Evolutionary conservation across 2,329 filamentous ascomycete species (phyloP), one percentile per base, ranked within the genome.

Genomic region (Sarocladium strictum): DNA sequence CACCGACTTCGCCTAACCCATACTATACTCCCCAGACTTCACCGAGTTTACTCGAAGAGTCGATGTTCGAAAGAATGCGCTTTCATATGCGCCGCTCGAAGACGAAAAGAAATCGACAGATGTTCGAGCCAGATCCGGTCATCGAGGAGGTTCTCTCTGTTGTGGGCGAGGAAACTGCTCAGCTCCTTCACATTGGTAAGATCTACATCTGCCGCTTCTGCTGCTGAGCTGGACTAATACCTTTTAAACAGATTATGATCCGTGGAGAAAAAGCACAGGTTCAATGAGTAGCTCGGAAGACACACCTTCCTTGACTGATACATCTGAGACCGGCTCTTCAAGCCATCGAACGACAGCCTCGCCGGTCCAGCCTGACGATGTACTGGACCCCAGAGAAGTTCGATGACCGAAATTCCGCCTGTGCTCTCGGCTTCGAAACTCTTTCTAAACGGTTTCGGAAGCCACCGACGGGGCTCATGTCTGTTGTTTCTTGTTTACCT

Each of bases 71-170:
- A 51, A 33, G 47, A 23, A 51, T 51, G 27, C 15, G 17, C 6
- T 23, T 51, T 15, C 27, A 24, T 12, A 23, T 21, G 10, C 4
- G 4, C 35, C n/a, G 14, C 14, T 17, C 47, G 11, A 11, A 35
- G 4, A 53, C 26, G 19, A 38, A 40, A n/a, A 35, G 23, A 17
- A 5, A 26, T 17, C 4, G 24, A 19, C n/a, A 45, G 50, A 7
- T 53, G 32, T 53, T 49, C n/a, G 29, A 67, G 12, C 65, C 66
- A 1, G 60, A 66, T 37, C 67, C 69, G 1, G 67, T 67, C 29
- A 62, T 71, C 27, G 70, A 72, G 43, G 70, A 72, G 55, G 64
- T 66, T 17, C 10, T 35, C 27, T 51, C 47, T 35, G n/a, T 23
- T 35, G 27, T 51, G 14, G 12, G 29, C 19, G 35, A 33, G 12